A percentile compares a stretch with the other conserved stretches of the same genome.
Conservation (phyloP, 208 protist genomes). For the Trypanosomatidae sp. region DNA sequence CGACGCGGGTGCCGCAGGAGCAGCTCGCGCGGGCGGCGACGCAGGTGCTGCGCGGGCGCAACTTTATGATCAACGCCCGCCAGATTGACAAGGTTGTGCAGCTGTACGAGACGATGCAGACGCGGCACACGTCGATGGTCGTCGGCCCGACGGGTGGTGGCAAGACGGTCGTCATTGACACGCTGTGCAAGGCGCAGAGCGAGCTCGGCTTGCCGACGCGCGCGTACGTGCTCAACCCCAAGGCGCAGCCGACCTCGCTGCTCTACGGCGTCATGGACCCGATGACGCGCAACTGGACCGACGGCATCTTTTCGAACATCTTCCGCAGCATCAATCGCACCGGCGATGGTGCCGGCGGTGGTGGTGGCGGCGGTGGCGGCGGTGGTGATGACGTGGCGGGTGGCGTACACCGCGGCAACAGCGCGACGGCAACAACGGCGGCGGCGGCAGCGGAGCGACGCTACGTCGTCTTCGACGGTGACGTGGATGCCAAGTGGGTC, state of each 20-base stretch:
- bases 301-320: slow-evolving; percentile 98
- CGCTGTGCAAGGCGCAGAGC: slow-evolving; percentile 90
- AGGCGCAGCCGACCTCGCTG: slow-evolving; percentile 92
- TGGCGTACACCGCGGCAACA: no score
- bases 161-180: slow-evolving; percentile 96
- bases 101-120: slow-evolving; percentile 98
- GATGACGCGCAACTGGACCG: slow-evolving; percentile 97
- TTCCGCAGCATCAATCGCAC: slow-evolving; percentile 95
- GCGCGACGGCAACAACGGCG: slow-evolving; percentile 8
- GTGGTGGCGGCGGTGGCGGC: no score
- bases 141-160: slow-evolving; percentile 96
- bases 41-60: slow-evolving; percentile 62
- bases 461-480: slow-evolving; percentile 98
- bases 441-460: slow-evolving; percentile 72
- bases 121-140: slow-evolving; percentile 98
- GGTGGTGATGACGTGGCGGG: no score
- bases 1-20: slow-evolving; percentile 91
- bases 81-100: slow-evolving; percentile 99
- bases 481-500: slow-evolving; percentile 99
- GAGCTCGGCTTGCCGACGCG: slow-evolving; percentile 88
- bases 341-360: no score
- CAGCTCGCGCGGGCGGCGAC: slow-evolving; percentile 90
- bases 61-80: slow-evolving; percentile 66
- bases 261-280: slow-evolving; percentile 98
- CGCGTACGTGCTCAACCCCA: slow-evolving; percentile 96